Evolutionary conservation across 2,329 filamentous ascomycete genomes (phyloP).

Genomic region (Fusarium caatingaense): DNA sequence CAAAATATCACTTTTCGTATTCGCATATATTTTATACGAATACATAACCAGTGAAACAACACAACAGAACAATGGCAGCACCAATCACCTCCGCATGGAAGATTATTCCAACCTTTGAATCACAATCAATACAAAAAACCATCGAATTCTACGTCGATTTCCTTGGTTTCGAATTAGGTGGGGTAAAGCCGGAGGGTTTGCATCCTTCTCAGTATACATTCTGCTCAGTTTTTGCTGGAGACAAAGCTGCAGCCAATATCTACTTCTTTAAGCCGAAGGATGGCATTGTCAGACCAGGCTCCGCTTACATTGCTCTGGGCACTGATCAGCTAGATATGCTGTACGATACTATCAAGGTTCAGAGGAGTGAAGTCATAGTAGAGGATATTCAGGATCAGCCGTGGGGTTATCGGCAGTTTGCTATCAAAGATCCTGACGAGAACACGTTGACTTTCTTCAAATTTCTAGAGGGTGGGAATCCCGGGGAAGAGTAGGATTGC

Average conservation of each 20-base stretch:
- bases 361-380: constrained; percentile 13
- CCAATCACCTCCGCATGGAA: constrained; percentile 32
- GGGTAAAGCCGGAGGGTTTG: constrained; percentile 22
- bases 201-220: constrained; percentile 23
- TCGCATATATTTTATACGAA: constrained; percentile 30
- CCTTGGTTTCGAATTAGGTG: constrained; percentile 23
- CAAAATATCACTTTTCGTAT: constrained; percentile 23
- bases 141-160: constrained; percentile 21
- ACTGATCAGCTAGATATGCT: constrained; percentile 26
- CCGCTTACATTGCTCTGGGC: constrained; percentile 26
- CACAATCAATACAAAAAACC: constrained; percentile 24
- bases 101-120: constrained; percentile 33
- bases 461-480: constrained; percentile 31
- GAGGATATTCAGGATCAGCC: constrained; percentile 26
- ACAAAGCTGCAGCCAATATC: constrained; percentile 33
- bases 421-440: constrained; percentile 27
- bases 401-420: constrained; percentile 34
- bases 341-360: constrained; percentile 17
- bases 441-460: constrained; percentile 36
- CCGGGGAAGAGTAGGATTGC: constrained; percentile 12
- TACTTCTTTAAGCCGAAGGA: constrained; percentile 33
- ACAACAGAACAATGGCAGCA: constrained; percentile 5
- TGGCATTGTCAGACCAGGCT: constrained; percentile 11
- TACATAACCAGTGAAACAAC: constrained; percentile 6
- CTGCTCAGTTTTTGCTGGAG: constrained; percentile 24